Base-by-base conservation (phyloP, 768 basidiomycete species). In the Leucocoprinus sp. region DNA sequence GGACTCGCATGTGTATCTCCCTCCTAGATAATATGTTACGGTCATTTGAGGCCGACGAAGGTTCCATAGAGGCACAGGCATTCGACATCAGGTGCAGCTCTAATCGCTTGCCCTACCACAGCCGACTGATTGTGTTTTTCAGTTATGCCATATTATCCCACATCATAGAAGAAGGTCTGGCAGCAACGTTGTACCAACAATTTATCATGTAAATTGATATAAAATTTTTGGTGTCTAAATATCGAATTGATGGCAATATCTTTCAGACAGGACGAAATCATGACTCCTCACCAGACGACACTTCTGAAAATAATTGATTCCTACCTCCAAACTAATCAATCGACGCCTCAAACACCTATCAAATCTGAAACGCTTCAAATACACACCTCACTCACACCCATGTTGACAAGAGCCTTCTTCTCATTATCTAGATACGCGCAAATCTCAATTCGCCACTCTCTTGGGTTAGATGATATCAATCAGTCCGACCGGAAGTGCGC, bases 301-400 rank as follows among this genome's bases (percentile, higher is more conserved):
- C 65, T 95, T 8, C 75, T 96, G 48, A 93, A 93, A 62, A 68
- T 95, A 12, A 66, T 93, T 9, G 93, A 95, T 58, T 85, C 89
- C 1, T 84, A 88, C 57, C 67, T 92, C 43, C 84, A 88, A 51
- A 72, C 78, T 9, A 64, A 65, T 21, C 66, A 67, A 51, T 54
- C 63, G 43, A 54, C 56, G 43, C 22, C 66, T 18, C 54, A 59
- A 29, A 54, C 57, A 14, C 53, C 57, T 22, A 58, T 61, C 29
- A 60, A 59, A 17, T 59, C 59, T 17, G 56, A 62, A 33, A 58
- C 59, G 34, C 53, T 66, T 31, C 63, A 61, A 37, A 61, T 66
- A 15, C 70, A 77, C 43, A 57, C 57, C 22, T 66, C 66, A 43
- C 65, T 78, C 52, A 68, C 68, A 42, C 74, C 71, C 7, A 80